Base-by-base conservation (phyloP, 768 basidiomycete species). In the Xanthoconium purpureum region DNA sequence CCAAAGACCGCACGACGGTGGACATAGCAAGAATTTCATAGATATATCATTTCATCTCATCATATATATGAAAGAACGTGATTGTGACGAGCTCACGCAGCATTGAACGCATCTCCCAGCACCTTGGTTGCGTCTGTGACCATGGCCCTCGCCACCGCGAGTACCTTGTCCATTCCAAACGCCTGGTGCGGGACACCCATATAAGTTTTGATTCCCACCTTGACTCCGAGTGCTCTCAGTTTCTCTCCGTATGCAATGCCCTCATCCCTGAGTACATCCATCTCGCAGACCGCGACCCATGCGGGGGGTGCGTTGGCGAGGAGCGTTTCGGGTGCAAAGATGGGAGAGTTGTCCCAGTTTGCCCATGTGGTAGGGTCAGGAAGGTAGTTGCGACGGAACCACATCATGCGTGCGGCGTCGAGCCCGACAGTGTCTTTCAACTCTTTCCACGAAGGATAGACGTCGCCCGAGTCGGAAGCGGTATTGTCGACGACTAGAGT, bases 261-360 rank as follows among this genome's bases (percentile, higher is more conserved):
- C 64, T 91, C 89, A 44, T 83, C 83, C 24, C 78, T 73, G 58
- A 89, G 69, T 37, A 89, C 81, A 68, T 91, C 89, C 32, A 83
- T 65, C 67, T 87, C 89, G 9, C 77, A 78, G 5, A 88, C 81
- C 0, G 71, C 83, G 40, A 88, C 78, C 82, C 82, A 88, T 6
- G 85, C 78, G 14, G 73, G 77, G 0, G 86, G 85, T 3, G 77
- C 71, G 53, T 78, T 79, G 47, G 66, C 68, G 56, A 88, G 67
- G 35, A 81, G 66, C 35, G 77, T 78, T 11, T 78, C 77, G 0
- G 87, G 84, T 1, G 87, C 88, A 46, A 87, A 84, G n/a, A 85
- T 73, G 0, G 88, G 88, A 5, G 87, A 89, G 28, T 80, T 82
- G 56, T 85, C 84, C 84, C 86, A 88, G 47, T 84, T 82, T 0